These are phyloP conservation scores for Cladosporium sp. DNA, from an alignment of 2,329 filamentous ascomycete genomes.

Conservation along the genomic window DNA sequence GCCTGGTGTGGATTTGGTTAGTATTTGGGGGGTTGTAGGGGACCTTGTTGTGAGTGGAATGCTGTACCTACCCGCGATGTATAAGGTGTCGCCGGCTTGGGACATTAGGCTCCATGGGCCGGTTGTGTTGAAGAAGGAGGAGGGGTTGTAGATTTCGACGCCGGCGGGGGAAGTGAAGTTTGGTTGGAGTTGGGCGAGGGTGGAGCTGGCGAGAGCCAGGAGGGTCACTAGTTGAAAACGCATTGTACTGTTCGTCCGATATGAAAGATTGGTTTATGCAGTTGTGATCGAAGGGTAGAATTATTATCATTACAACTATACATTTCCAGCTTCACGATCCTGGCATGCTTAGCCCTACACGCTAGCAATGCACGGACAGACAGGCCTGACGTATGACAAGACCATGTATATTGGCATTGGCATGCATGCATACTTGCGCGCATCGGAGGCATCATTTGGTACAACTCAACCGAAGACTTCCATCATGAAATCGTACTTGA, in stretches of 20 bases:
- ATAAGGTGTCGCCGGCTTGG: constrained; percentile 35
- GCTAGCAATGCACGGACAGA: neutral
- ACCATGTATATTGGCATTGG: neutral
- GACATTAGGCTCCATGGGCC: constrained; percentile 27
- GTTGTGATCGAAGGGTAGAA: neutral
- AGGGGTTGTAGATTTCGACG: constrained; percentile 24
- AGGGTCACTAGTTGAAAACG: neutral
- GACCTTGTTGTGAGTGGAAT: neutral
- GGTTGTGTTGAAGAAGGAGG: constrained; percentile 21
- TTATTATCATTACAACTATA: neutral
- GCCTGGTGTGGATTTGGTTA: constrained; percentile 26
- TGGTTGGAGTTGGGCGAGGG: constrained; percentile 7
- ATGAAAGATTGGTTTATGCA: neutral
- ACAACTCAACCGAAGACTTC: constrained; percentile 53
- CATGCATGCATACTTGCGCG: neutral
- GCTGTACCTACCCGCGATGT: constrained; percentile 30
- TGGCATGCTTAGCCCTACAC: neutral
- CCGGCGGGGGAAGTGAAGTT: constrained; percentile 25
- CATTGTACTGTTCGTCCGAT: neutral
- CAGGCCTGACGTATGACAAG: neutral
- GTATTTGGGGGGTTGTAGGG: neutral
- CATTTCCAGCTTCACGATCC: neutral
- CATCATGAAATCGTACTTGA: constrained; percentile 61
- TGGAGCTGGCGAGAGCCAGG: neutral
- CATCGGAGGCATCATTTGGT: neutral